Evolutionary conservation across 163 green algal species (phyloP), one percentile per base, ranked within the genome.

Genomic region (Volvox carteri): DNA sequence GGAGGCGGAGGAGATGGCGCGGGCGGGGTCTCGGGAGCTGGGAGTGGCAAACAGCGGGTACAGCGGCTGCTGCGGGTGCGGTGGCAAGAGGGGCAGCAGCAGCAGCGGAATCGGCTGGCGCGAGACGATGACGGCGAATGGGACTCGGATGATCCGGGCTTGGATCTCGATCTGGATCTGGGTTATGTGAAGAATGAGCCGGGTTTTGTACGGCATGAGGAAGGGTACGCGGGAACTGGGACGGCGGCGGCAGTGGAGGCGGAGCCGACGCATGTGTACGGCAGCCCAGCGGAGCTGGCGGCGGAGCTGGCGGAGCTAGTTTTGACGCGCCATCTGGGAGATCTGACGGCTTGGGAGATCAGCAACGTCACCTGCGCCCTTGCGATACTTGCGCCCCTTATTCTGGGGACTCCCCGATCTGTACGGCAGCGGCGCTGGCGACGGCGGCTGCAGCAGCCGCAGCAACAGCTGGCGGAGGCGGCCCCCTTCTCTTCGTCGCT

Each of bases 281-380:
- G 54, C 33, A 85, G 77, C 54, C 21, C n/a, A n/a, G 41, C 23
- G n/a, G 58, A 35, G 41, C 42, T 86, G 28, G 56, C 78, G n/a
- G 60, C 3, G 11, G 60, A 86, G 2, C 80, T 87, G n/a, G n/a
- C 62, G 30, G 65, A 14, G 35, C n/a, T 65, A 9, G 81, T 48
- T 0, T 4, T 72, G 9, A 41, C 23, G 9, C 65, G 16, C 35
- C 28, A 50, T 0, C 21, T 80, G 46, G 11, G 21, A 25, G 14
- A 41, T 48, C 35, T 87, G 81, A 25, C 58, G 18, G 81, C 67
- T 1, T 65, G 81, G 2, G 67, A 79, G 65, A 28, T 87, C 21
- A 73, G 46, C 65, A 87, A 87, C 81, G 35, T 80, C 16, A 30
- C 81, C 23, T 87, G 81, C 65, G 65, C 81, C 3, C 67, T 87